Percentiles rank a stretch among this genome's conserved stretches.
phyloP scores from a whole-genome alignment of 352 stramenopile species.

The Pythium grandisporangium region DNA sequence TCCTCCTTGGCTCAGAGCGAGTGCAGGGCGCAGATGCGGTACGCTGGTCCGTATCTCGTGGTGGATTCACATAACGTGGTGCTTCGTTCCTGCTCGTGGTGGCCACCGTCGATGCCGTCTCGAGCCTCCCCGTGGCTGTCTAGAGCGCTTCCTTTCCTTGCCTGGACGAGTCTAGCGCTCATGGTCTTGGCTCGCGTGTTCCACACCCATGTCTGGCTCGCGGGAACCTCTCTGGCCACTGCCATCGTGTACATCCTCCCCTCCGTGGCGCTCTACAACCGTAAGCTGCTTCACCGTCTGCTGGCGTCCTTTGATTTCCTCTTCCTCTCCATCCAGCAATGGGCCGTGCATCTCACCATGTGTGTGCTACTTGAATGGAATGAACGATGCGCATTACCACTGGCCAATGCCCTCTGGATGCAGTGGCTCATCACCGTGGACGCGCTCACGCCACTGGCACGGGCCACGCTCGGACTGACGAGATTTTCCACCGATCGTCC shows the following conservation, averaged over 20 bases:
- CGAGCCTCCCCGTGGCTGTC: not conserved
- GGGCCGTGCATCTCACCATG: constrained; percentile 4
- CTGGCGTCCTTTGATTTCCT: constrained; percentile 16
- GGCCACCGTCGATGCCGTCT: not conserved
- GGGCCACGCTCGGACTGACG: not conserved
- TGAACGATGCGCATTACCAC: not conserved
- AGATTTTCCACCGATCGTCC: too few species aligned
- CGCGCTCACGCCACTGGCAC: not conserved
- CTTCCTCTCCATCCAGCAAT: constrained; percentile 14
- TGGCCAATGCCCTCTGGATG: constrained; percentile 8
- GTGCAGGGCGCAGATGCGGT: too few species aligned
- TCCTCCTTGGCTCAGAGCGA: too few species aligned
- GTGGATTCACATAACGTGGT: too few species aligned
- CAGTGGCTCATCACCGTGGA: constrained; percentile 17
- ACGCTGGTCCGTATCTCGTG: not conserved
- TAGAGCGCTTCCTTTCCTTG: not conserved
- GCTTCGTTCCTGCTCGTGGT: too few species aligned
- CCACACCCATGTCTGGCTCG: too few species aligned
- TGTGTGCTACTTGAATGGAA: constrained; percentile 13
- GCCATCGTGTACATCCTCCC: too few species aligned
- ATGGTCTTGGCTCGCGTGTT: not conserved
- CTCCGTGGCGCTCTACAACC: constrained; percentile 7
- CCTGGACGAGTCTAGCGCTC: not conserved
- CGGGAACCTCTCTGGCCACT: too few species aligned
- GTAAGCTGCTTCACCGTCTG: not conserved